Evolutionary conservation across 2,329 filamentous ascomycete species (phyloP).

Genomic region (Ceratocystis diversiconidia): DNA sequence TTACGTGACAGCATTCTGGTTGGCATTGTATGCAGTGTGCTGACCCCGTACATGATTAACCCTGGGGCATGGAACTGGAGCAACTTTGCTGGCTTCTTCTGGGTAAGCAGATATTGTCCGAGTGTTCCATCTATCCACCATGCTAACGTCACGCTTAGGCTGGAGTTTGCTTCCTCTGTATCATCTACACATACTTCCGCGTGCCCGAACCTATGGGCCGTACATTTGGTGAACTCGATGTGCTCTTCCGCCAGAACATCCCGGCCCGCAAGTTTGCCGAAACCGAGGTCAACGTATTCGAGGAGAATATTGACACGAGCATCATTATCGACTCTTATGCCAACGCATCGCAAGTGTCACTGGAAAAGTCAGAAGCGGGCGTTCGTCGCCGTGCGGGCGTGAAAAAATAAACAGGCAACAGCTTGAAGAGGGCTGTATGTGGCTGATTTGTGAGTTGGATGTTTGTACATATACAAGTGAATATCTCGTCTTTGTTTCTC

Average conservation of each 20-base stretch:
- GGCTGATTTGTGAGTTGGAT: not conserved
- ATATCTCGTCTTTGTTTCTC: not conserved
- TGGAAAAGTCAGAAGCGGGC: conserved; percentile 10
- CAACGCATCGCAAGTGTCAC: conserved; percentile 16
- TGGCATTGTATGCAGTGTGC: conserved; percentile 63
- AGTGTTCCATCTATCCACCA: not conserved
- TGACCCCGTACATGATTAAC: conserved; percentile 90
- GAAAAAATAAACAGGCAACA: conserved; percentile 8
- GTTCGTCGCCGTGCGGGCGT: conserved; percentile 14
- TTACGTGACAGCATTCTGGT: conserved; percentile 49
- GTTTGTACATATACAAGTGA: not conserved
- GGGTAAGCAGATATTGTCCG: conserved; percentile 33
- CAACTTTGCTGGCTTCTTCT: conserved; percentile 80
- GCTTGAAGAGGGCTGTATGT: not conserved
- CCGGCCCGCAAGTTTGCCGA: conserved; percentile 28
- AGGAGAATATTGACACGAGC: conserved; percentile 18
- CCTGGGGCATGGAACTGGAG: conserved; percentile 75
- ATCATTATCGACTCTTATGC: conserved; percentile 16
- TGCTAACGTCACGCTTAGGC: conserved; percentile 23
- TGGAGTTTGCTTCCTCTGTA: conserved; percentile 29
- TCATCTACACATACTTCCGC: conserved; percentile 37
- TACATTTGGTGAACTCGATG: conserved; percentile 32
- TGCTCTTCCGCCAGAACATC: conserved; percentile 29
- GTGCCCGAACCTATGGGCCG: conserved; percentile 40
- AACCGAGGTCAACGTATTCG: conserved; percentile 18